These are phyloP conservation scores for Melampsora larici-populina DNA, from an alignment of 1,284 basidiomycete species.

Conservation along the genomic window DNA sequence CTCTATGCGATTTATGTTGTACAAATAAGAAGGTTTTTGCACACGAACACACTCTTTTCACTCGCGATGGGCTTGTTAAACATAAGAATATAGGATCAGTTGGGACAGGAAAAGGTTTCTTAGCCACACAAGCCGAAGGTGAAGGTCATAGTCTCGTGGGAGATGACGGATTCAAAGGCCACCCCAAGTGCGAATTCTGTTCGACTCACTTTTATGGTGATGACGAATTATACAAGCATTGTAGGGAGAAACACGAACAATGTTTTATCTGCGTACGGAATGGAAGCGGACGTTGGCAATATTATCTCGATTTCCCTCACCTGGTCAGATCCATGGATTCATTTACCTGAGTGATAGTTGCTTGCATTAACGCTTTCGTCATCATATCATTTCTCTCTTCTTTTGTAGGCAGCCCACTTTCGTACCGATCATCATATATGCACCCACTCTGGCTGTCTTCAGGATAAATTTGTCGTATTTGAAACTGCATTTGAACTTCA, in stretches of 20 bases:
- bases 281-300: constrained; percentile 70
- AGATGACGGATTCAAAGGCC: constrained; percentile 59
- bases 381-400: constrained; percentile 31
- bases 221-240: constrained; percentile 90
- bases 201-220: constrained; percentile 81
- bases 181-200: constrained; percentile 88
- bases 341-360: constrained; percentile 6
- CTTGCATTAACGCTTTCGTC: constrained; percentile 3
- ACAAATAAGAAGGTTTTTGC: constrained; percentile 88
- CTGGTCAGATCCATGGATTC: constrained; percentile 43
- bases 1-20: constrained; percentile 86
- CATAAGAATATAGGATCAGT: constrained; percentile 63
- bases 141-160: not conserved
- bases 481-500: constrained; percentile 80
- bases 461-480: constrained; percentile 93
- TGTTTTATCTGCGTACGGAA: constrained; percentile 85
- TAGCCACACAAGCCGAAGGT: constrained; percentile 39
- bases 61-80: constrained; percentile 64
- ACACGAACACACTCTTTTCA: constrained; percentile 87
- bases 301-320: constrained; percentile 62
- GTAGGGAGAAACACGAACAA: constrained; percentile 90
- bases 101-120: constrained; percentile 54
- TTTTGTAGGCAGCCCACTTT: constrained; percentile 47
- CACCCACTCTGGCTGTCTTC: constrained; percentile 68
- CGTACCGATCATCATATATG: constrained; percentile 71